Conservation (phyloP, 164 flowering plant genomes). For the Saururus chinensis region DNA sequence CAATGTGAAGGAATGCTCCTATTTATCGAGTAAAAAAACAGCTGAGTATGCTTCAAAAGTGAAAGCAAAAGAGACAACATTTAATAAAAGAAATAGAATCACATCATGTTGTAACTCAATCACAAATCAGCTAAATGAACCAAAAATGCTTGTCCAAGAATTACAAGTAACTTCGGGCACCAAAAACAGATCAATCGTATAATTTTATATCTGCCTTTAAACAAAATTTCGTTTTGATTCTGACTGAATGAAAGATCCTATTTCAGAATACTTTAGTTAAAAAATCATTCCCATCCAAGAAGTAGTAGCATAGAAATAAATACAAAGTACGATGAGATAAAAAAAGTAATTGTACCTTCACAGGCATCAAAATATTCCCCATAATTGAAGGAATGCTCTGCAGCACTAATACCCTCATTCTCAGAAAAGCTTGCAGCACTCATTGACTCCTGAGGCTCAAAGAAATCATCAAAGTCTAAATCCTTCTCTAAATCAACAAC, state of each 20-base stretch:
- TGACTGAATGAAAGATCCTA: background rate
- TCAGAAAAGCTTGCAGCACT: constrained; percentile 45
- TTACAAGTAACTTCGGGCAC: background rate
- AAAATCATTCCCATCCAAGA: background rate
- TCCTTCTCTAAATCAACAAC: constrained; percentile 18
- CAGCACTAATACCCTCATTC: constrained; percentile 34
- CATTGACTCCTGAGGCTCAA: constrained; percentile 56
- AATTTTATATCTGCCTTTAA: too few species aligned
- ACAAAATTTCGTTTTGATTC: too few species aligned
- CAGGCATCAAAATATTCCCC: constrained; percentile 84
- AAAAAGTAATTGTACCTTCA: constrained; percentile 46
- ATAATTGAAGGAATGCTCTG: constrained; percentile 26
- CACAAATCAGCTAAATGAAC: background rate
- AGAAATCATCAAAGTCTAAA: constrained; percentile 44
- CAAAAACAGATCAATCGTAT: background rate
- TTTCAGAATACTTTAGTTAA: background rate
- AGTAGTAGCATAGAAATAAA: background rate
- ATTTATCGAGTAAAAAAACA: background rate
- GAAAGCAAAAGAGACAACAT: background rate
- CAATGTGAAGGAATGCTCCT: background rate
- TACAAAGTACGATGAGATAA: background rate
- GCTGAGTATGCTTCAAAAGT: background rate
- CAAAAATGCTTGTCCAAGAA: background rate
- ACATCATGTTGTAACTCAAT: too few species aligned
- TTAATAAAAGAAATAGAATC: too few species aligned